Evolutionary conservation across 106 monocot genomes (phyloP).

Genomic region (Phalaenopsis aphrodite): DNA sequence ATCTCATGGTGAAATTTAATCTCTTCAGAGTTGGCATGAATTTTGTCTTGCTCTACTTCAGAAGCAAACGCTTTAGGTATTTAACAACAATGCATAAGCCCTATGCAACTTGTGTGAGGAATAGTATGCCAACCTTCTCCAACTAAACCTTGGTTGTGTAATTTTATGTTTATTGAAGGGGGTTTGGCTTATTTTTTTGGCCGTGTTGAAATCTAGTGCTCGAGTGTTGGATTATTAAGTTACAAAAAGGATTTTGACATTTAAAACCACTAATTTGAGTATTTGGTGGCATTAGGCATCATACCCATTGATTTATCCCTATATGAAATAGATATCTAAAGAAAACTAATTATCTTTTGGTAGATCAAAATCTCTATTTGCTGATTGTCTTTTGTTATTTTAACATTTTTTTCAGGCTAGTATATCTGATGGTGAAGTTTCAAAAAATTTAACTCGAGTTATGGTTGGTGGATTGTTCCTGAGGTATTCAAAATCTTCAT

Average conservation of each 20-base stretch:
- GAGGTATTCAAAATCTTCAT: conserved; percentile 31
- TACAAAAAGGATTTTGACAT: neutral
- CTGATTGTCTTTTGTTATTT: neutral
- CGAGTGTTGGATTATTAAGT: neutral
- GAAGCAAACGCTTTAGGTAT: neutral
- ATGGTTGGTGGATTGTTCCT: conserved; percentile 89
- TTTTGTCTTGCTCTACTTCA: neutral
- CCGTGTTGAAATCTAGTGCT: neutral
- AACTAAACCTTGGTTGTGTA: no score
- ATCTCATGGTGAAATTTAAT: neutral
- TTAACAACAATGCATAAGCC: neutral
- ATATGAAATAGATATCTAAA: neutral
- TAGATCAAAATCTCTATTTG: neutral
- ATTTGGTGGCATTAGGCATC: neutral
- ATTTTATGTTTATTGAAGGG: no score
- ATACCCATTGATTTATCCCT: neutral
- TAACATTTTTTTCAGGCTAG: conserved; percentile 43
- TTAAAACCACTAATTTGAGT: neutral
- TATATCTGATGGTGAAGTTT: conserved; percentile 65
- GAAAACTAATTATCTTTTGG: neutral
- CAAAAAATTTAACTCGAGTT: conserved; percentile 59
- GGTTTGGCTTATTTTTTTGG: neutral
- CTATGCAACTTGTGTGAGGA: neutral
- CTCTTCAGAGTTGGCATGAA: neutral
- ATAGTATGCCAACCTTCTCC: neutral